Base-by-base conservation (phyloP, 192 early-diverging fungal genomes). In the Ambispora gerdemannii region DNA sequence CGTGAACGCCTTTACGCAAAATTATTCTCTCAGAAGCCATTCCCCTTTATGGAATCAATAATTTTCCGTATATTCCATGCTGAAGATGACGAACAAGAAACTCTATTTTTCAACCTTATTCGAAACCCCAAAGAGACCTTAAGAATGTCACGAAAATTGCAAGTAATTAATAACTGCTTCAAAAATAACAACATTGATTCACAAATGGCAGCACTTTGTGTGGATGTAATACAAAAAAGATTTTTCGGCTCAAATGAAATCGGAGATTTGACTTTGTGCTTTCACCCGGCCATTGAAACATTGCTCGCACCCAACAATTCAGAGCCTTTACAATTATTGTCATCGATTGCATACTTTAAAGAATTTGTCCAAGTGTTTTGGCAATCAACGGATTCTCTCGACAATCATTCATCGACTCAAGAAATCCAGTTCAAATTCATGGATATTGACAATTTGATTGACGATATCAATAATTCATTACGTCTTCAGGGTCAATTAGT, bases 151-250 rank as follows among this genome's bases (percentile, higher is more conserved):
- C 30, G 22, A 32, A 43, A 43, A 35, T n/a, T 73, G 25, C 15
- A 56, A 33, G n/a, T 56, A 13, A 65, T 73, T 19, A 69, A 68
- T 35, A 34, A 30, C 3, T 67, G 35, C 11, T 25, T 73, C 3
- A 33, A 47, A 65, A 0, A 28, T 8, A 2, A 31, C 34, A 19
- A 4, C 0, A 20, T 47, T n/a, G 52, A 73, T 24, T 68, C 66
- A 11, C 8, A 3, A 30, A 59, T 73, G 13, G 50, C 72, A 15
- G 32, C 66, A 33, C 33, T 73, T 50, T 68, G 65, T 34, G 69
- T 50, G 20, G 72, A 73, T 69, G 51, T 73, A 19, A 68, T 73
- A 22, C 66, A 67, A 25, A 43, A 67, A 50, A 17, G 20, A 34
- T 67, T 35, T 30, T 67, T 73, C 25, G 0, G 50, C 19, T 4